Conservation (phyloP, 2,329 filamentous ascomycete species). For the Fusarium anguioides region DNA sequence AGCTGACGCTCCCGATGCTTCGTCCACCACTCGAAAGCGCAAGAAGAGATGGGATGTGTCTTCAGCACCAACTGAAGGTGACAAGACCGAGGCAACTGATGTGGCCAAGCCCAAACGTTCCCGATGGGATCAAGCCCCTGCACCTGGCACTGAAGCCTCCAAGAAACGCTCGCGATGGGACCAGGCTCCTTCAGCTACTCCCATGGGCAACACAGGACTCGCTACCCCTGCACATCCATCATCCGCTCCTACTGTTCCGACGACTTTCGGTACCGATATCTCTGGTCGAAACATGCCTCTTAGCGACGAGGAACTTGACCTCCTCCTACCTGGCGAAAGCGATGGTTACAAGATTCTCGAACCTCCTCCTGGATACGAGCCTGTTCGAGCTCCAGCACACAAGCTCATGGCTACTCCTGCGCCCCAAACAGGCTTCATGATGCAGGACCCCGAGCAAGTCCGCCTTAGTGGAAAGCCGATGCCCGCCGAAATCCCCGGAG, state of each 20-base stretch:
- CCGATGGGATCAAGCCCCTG: slow-evolving; percentile 84
- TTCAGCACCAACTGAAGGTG: slow-evolving; percentile 65
- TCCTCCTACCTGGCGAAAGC: slow-evolving; percentile 86
- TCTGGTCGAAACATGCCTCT: slow-evolving; percentile 81
- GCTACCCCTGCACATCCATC: slow-evolving; percentile 82
- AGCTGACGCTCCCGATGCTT: slow-evolving; percentile 73
- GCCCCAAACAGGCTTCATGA: slow-evolving; percentile 90
- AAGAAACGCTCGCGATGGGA: slow-evolving; percentile 92
- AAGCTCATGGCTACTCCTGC: slow-evolving; percentile 79
- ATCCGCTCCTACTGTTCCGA: slow-evolving; percentile 63
- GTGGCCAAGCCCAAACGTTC: slow-evolving; percentile 78
- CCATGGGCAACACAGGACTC: slow-evolving; percentile 77
- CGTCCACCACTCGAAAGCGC: slow-evolving; percentile 76
- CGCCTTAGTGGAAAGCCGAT: slow-evolving; percentile 88
- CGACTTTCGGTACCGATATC: slow-evolving; percentile 84
- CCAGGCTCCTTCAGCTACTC: slow-evolving; percentile 84
- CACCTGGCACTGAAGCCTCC: slow-evolving; percentile 67
- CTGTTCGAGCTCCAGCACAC: slow-evolving; percentile 79
- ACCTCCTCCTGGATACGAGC: slow-evolving; percentile 91
- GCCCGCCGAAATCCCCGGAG: slow-evolving; percentile 93
- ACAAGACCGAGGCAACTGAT: slow-evolving; percentile 60
- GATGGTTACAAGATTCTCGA: slow-evolving; percentile 94
- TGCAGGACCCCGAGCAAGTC: slow-evolving; percentile 91
- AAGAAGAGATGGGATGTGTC: slow-evolving; percentile 95
- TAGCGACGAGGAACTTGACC: slow-evolving; percentile 93